Evolutionary conservation across 257 asterid species (phyloP).

Genomic region (Echium plantagineum): DNA sequence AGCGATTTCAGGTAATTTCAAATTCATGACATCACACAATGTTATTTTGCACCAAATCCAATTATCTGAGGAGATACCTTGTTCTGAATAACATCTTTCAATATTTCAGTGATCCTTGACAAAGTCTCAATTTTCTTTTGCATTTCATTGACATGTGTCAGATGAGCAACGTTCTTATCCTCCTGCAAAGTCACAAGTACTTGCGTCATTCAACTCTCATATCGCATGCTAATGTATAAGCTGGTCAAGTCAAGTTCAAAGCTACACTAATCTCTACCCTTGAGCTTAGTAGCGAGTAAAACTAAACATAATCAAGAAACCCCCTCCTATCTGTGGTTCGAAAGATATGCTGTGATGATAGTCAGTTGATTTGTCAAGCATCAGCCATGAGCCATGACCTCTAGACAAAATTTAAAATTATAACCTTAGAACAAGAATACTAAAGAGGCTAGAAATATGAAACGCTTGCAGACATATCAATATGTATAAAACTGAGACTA

Average conservation of each 20-base stretch:
- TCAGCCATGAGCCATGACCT: too few species aligned
- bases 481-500: too few species aligned
- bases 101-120: conserved; percentile 73
- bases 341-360: background rate
- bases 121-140: conserved; percentile 86
- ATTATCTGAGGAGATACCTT: conserved; percentile 41
- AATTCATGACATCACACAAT: background rate
- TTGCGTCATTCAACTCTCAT: conserved; percentile 10
- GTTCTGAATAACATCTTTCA: conserved; percentile 90
- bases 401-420: background rate
- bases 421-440: background rate
- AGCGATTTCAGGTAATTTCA: background rate
- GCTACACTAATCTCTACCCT: background rate
- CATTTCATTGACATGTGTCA: conserved; percentile 91
- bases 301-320: background rate
- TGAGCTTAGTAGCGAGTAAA: background rate
- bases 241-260: background rate
- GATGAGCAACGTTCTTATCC: conserved; percentile 90
- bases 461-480: too few species aligned
- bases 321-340: background rate
- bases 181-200: conserved; percentile 37
- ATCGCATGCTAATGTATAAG: background rate
- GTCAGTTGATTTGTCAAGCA: background rate
- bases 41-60: conserved; percentile 6
- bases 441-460: background rate